Base-by-base conservation (phyloP, 768 basidiomycete genomes). In the Russula lepida region DNA sequence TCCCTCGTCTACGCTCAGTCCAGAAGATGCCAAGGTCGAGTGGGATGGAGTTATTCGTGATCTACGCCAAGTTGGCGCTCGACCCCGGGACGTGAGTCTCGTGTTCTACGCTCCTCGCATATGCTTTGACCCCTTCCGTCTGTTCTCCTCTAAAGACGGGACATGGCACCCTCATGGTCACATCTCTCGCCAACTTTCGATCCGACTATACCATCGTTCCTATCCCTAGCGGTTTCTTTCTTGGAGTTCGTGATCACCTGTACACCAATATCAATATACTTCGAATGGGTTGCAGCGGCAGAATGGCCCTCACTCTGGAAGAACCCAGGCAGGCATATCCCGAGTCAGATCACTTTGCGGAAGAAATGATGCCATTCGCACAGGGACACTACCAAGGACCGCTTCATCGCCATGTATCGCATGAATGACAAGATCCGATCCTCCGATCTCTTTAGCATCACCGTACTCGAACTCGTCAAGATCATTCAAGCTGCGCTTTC, bases 181-280 rank as follows among this genome's bases (percentile, higher is more conserved):
- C 91, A 28, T 92, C 89, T 12, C 81, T 93, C 28, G 88, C 89
- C 47, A 86, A 89, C 75, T 93, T 93, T 70, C 88, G 88, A 58
- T 91, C 89, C 2, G 90, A 92, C 76, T 89, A 84, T 70, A 88
- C 88, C 58, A 90, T 92, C 62, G 86, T 92, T 33, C 84, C 81
- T 61, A 83, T 93, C 55, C 89, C 89, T 0, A 73, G 78, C 48
- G 91, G 87, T 37, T 77, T 85, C 71, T 88, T 85, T 72, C 77
- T 81, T 21, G 77, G 79, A 41, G 77, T 78, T 33, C 80, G 79
- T 62, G 82, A 88, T 59, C 83, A 82, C 64, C 80, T 93, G 32
- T 89, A 88, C 71, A 79, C 84, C 54, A 93, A 92, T 68, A 89
- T 92, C 66, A 86, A 88, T 71, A 78, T 93, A 23, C 78, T 90